Conservation (phyloP, 345 rosid species). For the Rhizophora apiculata region DNA sequence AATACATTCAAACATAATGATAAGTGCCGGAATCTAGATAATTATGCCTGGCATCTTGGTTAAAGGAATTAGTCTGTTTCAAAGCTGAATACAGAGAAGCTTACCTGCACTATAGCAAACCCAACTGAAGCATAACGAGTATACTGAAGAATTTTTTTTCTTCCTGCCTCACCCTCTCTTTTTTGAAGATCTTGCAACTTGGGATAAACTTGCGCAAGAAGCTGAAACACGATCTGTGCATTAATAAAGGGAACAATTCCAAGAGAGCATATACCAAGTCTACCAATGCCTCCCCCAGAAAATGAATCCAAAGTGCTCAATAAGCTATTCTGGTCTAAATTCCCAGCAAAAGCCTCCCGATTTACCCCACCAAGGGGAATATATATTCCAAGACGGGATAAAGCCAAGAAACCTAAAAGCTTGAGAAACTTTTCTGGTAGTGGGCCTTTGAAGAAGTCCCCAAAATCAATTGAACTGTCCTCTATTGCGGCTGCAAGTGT, state of each 20-base stretch:
- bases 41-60: slow-evolving; percentile 1
- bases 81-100: not conserved
- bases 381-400: slow-evolving; percentile 90
- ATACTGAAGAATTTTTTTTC: slow-evolving; percentile 91
- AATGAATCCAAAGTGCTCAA: slow-evolving; percentile 92
- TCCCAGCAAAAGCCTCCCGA: slow-evolving; percentile 84
- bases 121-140: slow-evolving; percentile 94
- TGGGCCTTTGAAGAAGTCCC: slow-evolving; percentile 95
- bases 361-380: slow-evolving; percentile 97
- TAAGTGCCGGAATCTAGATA: not conserved
- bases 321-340: slow-evolving; percentile 85
- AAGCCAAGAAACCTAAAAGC: slow-evolving; percentile 76
- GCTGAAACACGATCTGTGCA: slow-evolving; percentile 95
- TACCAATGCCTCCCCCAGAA: slow-evolving; percentile 97
- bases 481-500: slow-evolving; percentile 83
- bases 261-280: slow-evolving; percentile 93
- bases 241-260: slow-evolving; percentile 98
- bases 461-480: slow-evolving; percentile 95
- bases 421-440: slow-evolving; percentile 89
- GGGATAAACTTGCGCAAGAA: slow-evolving; percentile 94
- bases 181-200: slow-evolving; percentile 98
- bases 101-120: slow-evolving; percentile 80
- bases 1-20: not conserved
- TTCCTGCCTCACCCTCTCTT: slow-evolving; percentile 98
- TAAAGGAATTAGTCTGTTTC: slow-evolving; percentile 8